Evolutionary conservation across 2,329 filamentous ascomycete species (phyloP).

Genomic region (Aspergillus versicolor): DNA sequence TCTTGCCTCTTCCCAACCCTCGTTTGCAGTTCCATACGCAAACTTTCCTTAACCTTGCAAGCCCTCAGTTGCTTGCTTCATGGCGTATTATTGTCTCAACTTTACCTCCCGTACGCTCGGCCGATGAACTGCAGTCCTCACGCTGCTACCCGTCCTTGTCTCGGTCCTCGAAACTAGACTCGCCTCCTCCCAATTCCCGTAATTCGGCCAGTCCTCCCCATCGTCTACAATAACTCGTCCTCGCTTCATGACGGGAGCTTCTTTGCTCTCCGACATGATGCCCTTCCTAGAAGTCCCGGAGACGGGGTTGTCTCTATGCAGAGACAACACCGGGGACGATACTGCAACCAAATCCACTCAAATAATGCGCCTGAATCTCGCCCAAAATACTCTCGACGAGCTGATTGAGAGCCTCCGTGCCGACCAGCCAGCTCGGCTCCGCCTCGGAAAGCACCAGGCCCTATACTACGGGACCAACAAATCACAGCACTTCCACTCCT

Average conservation of each 20-base stretch:
- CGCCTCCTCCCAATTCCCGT: constrained; percentile 15
- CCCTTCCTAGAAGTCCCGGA: constrained; percentile 37
- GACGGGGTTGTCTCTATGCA: constrained; percentile 41
- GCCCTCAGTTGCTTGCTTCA: constrained; percentile 27
- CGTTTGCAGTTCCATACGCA: constrained; percentile 21
- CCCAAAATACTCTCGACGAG: constrained; percentile 46
- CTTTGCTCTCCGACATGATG: constrained; percentile 27
- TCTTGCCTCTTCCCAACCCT: constrained; percentile 16
- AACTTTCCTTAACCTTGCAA: constrained; percentile 14
- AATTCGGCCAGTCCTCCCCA: constrained; percentile 6
- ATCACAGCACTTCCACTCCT: constrained; percentile 54
- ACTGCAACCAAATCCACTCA: constrained; percentile 37
- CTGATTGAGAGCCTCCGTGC: constrained; percentile 44
- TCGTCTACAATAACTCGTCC: constrained; percentile 7
- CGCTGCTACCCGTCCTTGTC: constrained; percentile 35
- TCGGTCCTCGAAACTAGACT: constrained; percentile 18
- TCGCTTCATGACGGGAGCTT: constrained; percentile 6
- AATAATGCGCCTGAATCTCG: constrained; percentile 48
- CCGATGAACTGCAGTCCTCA: constrained; percentile 40
- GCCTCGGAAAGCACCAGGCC: constrained; percentile 52
- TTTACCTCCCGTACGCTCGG: constrained; percentile 33
- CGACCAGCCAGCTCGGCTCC: constrained; percentile 45
- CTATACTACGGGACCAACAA: constrained; percentile 60
- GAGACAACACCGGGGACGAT: constrained; percentile 31
- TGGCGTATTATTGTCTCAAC: constrained; percentile 33